These are phyloP conservation scores for Saccharomyces hybrid DNA, from an alignment of 1,139 yeast species.

Conservation along the genomic window DNA sequence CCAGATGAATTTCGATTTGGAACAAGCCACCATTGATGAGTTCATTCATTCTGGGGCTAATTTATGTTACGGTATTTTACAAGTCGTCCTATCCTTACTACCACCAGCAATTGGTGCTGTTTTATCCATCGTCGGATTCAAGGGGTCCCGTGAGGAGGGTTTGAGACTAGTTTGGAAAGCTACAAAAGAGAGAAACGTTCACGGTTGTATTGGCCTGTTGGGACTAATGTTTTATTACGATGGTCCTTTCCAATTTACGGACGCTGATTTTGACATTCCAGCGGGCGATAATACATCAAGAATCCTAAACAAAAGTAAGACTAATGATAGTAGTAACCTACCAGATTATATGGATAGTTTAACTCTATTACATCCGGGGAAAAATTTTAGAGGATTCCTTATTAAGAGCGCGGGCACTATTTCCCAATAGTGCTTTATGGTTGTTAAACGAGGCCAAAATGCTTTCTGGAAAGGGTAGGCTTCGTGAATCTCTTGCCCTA, in stretches of 20 bases:
- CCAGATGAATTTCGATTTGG: slow-evolving; percentile 21
- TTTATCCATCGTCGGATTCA: slow-evolving; percentile 82
- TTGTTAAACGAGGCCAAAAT: slow-evolving; percentile 81
- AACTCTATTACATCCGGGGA: slow-evolving; percentile 48
- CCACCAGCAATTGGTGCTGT: slow-evolving; percentile 91
- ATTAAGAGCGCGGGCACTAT: slow-evolving; percentile 57
- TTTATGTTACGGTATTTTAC: slow-evolving; percentile 83
- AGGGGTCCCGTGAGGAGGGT: slow-evolving; percentile 78
- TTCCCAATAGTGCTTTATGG: slow-evolving; percentile 91
- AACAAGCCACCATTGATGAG: slow-evolving; percentile 67
- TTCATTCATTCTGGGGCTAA: slow-evolving; percentile 89
- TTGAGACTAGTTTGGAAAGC: slow-evolving; percentile 83
- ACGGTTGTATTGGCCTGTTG: slow-evolving; percentile 81
- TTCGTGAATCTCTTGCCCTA: slow-evolving; percentile 56
- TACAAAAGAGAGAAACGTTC: slow-evolving; percentile 66
- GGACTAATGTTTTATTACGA: slow-evolving; percentile 82
- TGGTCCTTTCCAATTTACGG: slow-evolving; percentile 91
- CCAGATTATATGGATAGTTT: slow-evolving; percentile 36
- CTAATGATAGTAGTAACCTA: slow-evolving; percentile 11
- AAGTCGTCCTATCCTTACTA: slow-evolving; percentile 78
- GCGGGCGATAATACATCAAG: not conserved
- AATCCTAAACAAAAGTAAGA: slow-evolving; percentile 3
- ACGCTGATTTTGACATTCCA: slow-evolving; percentile 61
- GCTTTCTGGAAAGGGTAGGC: slow-evolving; percentile 69
- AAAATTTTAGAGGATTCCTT: slow-evolving; percentile 42